These are phyloP conservation scores for Colletotrichum tropicicola DNA, from an alignment of 2,329 filamentous ascomycete genomes.

Conservation along the genomic window DNA sequence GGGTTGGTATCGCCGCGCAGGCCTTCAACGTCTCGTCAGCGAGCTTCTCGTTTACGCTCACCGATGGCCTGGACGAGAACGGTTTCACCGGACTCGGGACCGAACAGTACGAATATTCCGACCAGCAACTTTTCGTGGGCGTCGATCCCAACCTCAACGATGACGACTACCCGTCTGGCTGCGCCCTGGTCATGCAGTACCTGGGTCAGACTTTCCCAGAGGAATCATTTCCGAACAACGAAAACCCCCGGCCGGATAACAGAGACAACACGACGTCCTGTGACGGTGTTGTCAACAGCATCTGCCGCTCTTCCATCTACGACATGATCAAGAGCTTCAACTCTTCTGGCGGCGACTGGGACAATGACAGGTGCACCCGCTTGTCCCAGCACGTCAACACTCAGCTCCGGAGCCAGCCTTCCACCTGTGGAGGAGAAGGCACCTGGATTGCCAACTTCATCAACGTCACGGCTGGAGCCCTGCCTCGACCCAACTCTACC, in stretches of 20 bases:
- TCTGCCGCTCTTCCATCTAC: background rate
- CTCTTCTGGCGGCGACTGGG: background rate
- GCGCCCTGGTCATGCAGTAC: conserved; percentile 22
- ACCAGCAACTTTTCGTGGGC: conserved; percentile 20
- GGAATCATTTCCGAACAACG: background rate
- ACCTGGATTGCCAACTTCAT: conserved; percentile 11
- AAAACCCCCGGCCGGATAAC: background rate
- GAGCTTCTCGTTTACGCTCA: conserved; percentile 1
- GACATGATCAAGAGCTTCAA: conserved; percentile 4
- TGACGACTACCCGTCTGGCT: conserved; percentile 4
- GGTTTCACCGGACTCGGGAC: conserved; percentile 12
- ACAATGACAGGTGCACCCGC: background rate
- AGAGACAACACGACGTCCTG: conserved; percentile 6
- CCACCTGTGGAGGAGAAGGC: background rate
- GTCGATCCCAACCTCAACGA: background rate
- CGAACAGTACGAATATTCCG: conserved; percentile 1
- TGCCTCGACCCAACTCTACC: background rate
- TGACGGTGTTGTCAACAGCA: background rate
- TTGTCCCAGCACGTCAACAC: conserved; percentile 8
- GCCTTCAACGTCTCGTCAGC: background rate
- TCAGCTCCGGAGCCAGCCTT: background rate
- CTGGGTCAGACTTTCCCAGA: conserved; percentile 12
- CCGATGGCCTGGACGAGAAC: conserved; percentile 38
- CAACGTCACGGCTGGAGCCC: conserved; percentile 5
- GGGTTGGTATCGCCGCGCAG: background rate